Conservation (phyloP, 345 rosid species). For the Capsella bursapastoris region DNA sequence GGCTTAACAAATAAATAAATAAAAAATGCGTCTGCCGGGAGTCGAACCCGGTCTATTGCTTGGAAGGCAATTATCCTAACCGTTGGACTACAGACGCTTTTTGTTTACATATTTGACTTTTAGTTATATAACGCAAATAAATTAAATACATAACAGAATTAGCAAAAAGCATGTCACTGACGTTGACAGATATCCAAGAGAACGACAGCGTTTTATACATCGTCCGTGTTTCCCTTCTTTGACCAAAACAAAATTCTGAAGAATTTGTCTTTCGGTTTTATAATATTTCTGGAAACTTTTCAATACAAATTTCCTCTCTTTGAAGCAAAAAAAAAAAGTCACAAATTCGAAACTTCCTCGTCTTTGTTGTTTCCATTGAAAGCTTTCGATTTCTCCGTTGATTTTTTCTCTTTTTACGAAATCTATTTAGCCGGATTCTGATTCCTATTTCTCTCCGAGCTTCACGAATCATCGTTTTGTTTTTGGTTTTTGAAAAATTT, state of each 20-base stretch:
- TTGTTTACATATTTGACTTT: not conserved
- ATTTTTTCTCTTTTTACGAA: not conserved
- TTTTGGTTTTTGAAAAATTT: not conserved
- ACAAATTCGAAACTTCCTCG: not conserved
- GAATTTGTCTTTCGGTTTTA: no score
- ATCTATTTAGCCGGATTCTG: constrained; percentile 4
- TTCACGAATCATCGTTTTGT: not conserved
- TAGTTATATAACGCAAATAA: no score
- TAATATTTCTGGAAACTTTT: no score
- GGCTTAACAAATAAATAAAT: not conserved
- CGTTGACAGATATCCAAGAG: no score
- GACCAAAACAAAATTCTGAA: no score
- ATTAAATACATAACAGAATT: no score
- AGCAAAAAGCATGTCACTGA: no score
- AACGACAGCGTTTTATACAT: no score
- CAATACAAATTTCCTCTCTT: no score
- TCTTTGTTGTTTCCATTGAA: not conserved
- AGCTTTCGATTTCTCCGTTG: constrained; percentile 14
- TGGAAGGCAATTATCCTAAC: constrained; percentile 89
- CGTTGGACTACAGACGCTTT: constrained; percentile 20
- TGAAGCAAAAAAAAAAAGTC: not conserved
- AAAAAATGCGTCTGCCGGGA: not conserved
- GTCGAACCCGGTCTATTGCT: constrained; percentile 66
- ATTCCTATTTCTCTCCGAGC: constrained; percentile 7
- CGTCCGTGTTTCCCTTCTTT: no score